Evolutionary conservation across 768 basidiomycete species (phyloP).

Genomic region (Hemileccinum impolitum): DNA sequence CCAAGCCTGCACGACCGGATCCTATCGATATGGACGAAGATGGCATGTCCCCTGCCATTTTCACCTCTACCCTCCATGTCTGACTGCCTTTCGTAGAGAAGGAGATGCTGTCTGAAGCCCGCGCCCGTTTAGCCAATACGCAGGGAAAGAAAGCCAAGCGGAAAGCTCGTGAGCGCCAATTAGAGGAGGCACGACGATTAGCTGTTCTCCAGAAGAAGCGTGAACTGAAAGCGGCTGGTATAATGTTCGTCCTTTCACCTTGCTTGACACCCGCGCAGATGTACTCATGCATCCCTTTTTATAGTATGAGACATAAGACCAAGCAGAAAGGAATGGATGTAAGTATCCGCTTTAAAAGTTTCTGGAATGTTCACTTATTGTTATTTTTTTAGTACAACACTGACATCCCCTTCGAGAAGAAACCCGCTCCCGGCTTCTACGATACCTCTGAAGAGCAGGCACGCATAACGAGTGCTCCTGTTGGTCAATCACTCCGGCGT

Average conservation of each 20-base stretch:
- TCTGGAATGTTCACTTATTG: neutral
- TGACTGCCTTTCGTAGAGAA: conserved; percentile 59
- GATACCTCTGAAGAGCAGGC: conserved; percentile 94
- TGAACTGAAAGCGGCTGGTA: conserved; percentile 96
- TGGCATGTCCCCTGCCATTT: conserved; percentile 45
- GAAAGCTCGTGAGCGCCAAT: conserved; percentile 94
- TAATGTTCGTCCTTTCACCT: conserved; percentile 60
- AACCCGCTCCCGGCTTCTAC: conserved; percentile 93
- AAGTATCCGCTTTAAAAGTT: conserved; percentile 27
- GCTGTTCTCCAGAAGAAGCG: conserved; percentile 97
- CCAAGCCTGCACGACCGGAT: conserved; percentile 96
- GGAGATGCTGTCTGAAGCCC: conserved; percentile 99
- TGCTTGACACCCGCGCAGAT: neutral
- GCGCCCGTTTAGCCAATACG: conserved; percentile 96
- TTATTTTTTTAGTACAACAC: conserved; percentile 74
- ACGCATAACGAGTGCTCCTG: conserved; percentile 79
- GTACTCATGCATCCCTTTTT: conserved; percentile 1
- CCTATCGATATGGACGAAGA: conserved; percentile 99
- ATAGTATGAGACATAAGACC: conserved; percentile 86
- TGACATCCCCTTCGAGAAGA: conserved; percentile 98
- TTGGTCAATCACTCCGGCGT: conserved; percentile 87
- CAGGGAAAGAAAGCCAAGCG: conserved; percentile 99
- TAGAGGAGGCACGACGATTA: conserved; percentile 92
- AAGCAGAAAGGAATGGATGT: conserved; percentile 99
- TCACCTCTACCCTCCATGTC: neutral